These are phyloP conservation scores for Grigorovia yakushimaensis DNA, from an alignment of 805 yeast species.

Conservation along the genomic window DNA sequence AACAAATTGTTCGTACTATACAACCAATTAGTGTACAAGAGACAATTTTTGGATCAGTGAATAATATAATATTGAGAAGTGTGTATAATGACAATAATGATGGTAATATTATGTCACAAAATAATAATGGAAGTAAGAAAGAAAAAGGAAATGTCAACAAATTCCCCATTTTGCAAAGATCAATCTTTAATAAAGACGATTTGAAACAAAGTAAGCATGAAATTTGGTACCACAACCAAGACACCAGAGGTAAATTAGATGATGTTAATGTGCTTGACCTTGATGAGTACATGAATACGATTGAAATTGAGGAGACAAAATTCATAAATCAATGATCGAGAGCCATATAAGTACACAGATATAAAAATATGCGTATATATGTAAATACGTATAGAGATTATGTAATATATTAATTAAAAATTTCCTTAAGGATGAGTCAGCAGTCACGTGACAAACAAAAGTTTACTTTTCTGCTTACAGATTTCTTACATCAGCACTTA, in stretches of 20 bases:
- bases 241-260: neutral
- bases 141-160: constrained; percentile 8
- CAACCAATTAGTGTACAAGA: constrained; percentile 22
- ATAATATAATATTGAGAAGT: constrained; percentile 9
- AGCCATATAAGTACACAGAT: neutral
- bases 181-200: constrained; percentile 34
- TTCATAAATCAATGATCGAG: neutral
- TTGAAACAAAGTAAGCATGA: constrained; percentile 33
- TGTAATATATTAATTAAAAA: neutral
- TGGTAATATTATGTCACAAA: neutral
- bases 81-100: neutral
- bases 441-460: constrained; percentile 22
- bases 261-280: neutral
- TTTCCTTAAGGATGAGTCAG: constrained; percentile 9
- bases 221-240: constrained; percentile 27
- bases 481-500: too few relatives aligned
- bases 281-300: neutral
- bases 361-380: too few relatives aligned
- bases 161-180: constrained; percentile 59
- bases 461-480: too few relatives aligned
- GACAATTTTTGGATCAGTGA: constrained; percentile 21
- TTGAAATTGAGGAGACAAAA: neutral
- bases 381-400: neutral
- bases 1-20: constrained; percentile 54
- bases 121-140: neutral